These are phyloP conservation scores for Stephania japonica DNA, from an alignment of 164 flowering plant genomes.

Conservation along the genomic window DNA sequence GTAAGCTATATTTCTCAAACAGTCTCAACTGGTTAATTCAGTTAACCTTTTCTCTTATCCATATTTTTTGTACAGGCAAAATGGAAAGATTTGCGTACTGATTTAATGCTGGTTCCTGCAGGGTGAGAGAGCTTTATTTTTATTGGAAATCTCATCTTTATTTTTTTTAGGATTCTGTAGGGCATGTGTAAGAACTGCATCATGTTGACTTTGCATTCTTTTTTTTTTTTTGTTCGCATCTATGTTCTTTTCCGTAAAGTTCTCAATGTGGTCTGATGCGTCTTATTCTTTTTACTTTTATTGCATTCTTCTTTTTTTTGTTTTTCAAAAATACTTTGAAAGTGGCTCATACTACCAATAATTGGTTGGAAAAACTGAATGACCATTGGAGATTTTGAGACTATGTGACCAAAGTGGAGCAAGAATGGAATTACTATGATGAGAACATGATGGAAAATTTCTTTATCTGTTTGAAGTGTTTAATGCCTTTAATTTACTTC, in stretches of 20 bases:
- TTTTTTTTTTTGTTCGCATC: too few species aligned
- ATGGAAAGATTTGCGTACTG: conserved; percentile 94
- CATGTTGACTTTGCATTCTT: too few species aligned
- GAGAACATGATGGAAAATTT: too few species aligned
- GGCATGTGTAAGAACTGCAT: too few species aligned
- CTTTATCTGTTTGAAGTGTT: too few species aligned
- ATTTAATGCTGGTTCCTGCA: conserved; percentile 86
- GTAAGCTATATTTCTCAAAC: conserved; percentile 29
- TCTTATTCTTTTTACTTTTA: too few species aligned
- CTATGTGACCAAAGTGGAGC: not conserved
- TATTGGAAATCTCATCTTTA: too few species aligned
- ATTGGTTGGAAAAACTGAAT: not conserved
- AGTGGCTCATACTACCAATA: not conserved
- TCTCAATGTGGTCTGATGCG: too few species aligned
- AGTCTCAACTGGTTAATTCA: not conserved
- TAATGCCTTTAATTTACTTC: too few species aligned
- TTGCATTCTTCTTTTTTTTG: not conserved
- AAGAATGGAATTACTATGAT: too few species aligned
- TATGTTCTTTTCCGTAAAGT: too few species aligned
- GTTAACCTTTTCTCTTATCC: not conserved
- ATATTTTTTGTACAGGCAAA: conserved; percentile 44
- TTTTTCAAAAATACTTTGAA: not conserved
- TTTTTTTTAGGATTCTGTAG: too few species aligned
- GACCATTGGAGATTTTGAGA: not conserved
- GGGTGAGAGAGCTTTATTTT: conserved; percentile 48